Conservation (phyloP, 2,329 filamentous ascomycete species). For the Daldinia sp. region DNA sequence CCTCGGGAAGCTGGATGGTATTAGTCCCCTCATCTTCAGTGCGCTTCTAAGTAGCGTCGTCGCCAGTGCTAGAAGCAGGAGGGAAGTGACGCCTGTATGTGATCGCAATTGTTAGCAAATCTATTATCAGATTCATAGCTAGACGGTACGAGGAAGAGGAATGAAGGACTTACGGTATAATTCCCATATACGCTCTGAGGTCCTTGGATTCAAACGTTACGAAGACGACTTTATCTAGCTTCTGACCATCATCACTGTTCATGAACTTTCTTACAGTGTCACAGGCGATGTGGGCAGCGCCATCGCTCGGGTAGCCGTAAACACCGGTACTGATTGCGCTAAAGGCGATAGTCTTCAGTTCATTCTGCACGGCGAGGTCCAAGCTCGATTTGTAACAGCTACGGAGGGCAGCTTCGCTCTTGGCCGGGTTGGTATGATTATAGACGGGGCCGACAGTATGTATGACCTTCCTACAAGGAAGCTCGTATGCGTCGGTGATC, state of each 20-base stretch:
- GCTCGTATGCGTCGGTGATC: conserved; percentile 80
- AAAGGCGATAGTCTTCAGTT: conserved; percentile 81
- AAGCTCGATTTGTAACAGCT: conserved; percentile 79
- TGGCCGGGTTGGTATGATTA: conserved; percentile 54
- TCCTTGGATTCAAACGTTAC: conserved; percentile 87
- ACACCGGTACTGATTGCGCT: conserved; percentile 87
- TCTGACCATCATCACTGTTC: conserved; percentile 58
- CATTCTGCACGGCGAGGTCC: conserved; percentile 75
- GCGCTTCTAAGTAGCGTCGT: neutral
- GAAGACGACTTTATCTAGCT: conserved; percentile 82
- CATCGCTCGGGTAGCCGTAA: conserved; percentile 83
- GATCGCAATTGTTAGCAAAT: neutral
- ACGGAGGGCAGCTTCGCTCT: conserved; percentile 62
- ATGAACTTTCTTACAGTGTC: conserved; percentile 68
- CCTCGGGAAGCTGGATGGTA: neutral
- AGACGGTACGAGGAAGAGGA: conserved; percentile 43
- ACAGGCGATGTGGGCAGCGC: conserved; percentile 80
- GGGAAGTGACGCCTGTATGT: neutral
- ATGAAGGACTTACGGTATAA: conserved; percentile 75
- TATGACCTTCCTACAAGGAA: conserved; percentile 84
- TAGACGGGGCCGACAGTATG: conserved; percentile 93
- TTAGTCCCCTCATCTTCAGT: neutral
- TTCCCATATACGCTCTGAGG: conserved; percentile 75
- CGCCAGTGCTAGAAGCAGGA: neutral
- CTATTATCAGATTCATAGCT: neutral